Conservation (phyloP, 1,139 yeast genomes). For the Eremothecium coryli region DNA sequence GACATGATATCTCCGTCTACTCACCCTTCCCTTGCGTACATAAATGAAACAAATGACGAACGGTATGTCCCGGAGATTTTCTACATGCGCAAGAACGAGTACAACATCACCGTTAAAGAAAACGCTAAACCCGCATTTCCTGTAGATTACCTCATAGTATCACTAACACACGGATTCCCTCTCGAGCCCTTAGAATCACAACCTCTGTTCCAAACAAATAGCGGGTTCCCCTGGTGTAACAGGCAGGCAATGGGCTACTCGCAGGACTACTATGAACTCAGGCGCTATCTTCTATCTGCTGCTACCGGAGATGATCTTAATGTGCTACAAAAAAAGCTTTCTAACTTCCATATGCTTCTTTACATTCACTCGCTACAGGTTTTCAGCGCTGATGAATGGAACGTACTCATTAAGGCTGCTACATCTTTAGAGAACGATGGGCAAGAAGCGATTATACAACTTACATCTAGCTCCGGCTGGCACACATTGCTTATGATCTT, state of each 20-base stretch:
- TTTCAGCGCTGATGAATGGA: conserved; percentile 43
- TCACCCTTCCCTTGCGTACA: conserved; percentile 80
- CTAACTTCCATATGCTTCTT: conserved; percentile 66
- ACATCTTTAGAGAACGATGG: conserved; percentile 35
- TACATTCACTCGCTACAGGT: conserved; percentile 49
- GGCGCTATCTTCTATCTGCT: conserved; percentile 39
- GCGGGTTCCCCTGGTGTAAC: conserved; percentile 64
- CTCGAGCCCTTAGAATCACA: conserved; percentile 42
- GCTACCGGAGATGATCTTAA: conserved; percentile 27
- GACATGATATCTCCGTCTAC: conserved; percentile 82
- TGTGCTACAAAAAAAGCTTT: conserved; percentile 36
- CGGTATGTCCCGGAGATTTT: conserved; percentile 93
- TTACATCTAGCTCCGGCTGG: conserved; percentile 29
- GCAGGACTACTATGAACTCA: conserved; percentile 52
- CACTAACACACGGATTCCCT: conserved; percentile 91
- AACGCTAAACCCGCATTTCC: conserved; percentile 97
- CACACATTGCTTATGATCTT: conserved; percentile 30
- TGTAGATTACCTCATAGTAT: conserved; percentile 79
- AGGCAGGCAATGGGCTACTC: conserved; percentile 65
- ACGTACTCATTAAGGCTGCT: conserved; percentile 37
- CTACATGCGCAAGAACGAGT: conserved; percentile 78
- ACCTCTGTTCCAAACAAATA: conserved; percentile 32
- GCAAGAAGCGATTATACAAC: conserved; percentile 48
- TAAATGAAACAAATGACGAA: conserved; percentile 58
- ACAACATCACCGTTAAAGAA: conserved; percentile 74